Evolutionary conservation across 495 filamentous ascomycete species (phyloP).

Genomic region (Podospora appendiculata): DNA sequence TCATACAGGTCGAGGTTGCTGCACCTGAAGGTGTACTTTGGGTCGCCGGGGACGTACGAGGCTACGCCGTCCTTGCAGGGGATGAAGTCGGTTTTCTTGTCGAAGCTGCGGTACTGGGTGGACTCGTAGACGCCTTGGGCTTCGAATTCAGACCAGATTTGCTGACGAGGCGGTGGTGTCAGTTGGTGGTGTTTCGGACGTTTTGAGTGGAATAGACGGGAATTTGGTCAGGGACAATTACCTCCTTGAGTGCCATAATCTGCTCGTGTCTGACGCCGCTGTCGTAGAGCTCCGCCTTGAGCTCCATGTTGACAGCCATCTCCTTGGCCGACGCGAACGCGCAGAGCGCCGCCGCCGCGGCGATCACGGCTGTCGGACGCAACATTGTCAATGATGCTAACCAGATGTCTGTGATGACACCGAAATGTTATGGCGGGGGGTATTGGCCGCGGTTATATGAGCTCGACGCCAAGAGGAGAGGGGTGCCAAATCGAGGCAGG

Average conservation of each 20-base stretch:
- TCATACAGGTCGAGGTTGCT: conserved; percentile 46
- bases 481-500: not conserved
- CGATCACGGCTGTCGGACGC: not conserved
- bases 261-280: conserved; percentile 36
- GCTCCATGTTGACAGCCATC: conserved; percentile 17
- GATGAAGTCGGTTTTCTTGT: conserved; percentile 13
- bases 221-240: conserved; percentile 13
- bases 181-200: not conserved
- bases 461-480: not conserved
- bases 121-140: conserved; percentile 31
- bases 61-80: conserved; percentile 42
- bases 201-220: too few relatives aligned
- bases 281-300: conserved; percentile 30
- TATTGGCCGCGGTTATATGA: not conserved
- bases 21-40: conserved; percentile 43
- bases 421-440: not conserved
- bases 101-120: conserved; percentile 25
- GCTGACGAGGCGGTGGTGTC: not conserved
- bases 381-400: not conserved
- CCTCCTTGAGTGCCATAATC: conserved; percentile 39
- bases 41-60: conserved; percentile 30
- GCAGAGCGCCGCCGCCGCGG: conserved; percentile 28
- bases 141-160: conserved; percentile 26
- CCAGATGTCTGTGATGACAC: not conserved
- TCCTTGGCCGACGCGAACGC: conserved; percentile 25